Base-by-base conservation (phyloP, 139 green algal species). In the Choricystis sp. region DNA sequence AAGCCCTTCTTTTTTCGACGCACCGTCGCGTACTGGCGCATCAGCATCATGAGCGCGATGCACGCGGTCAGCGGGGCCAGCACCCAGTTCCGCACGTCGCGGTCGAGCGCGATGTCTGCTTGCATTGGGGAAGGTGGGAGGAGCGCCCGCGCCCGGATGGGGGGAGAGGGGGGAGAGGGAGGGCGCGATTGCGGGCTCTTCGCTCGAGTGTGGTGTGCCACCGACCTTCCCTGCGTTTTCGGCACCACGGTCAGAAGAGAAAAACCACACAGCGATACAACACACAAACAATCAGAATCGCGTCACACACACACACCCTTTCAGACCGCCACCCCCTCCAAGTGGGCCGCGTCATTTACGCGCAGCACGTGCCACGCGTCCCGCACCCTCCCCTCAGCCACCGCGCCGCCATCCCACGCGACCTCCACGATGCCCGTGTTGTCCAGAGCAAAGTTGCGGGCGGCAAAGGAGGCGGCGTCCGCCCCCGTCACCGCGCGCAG, bases 31-130 rank as follows among this genome's bases (percentile, higher is more conserved):
- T 92, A 95, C 68, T 95, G 88, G 29, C 84, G 78, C 29, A 96
- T 57, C 25, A 95, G 67, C 76, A 89, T 90, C 83, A 95, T 92
- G 1, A 95, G 72, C 2, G 92, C 62, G 24, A 96, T 89, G 57
- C 77, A 80, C 0, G 87, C 23, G 1, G 88, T 95, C 9, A 96
- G 72, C 1, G 89, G 89, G 22, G 95, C 79, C 30, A 96, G 82
- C 22, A 96, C 86, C 89, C 89, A 96, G 74, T 92, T 72, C 20
- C 88, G 70, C 5, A 96, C 81, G 27, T 83, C 72, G 2, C 70
- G 56, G 62, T 94, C 86, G 9, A 96, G 71, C 26, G 89, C 77
- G 3, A 94, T 65, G 31, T 79, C 72, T 26, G 79, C 68, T n/a
- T 61, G 61, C 26, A 55, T 60, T 60, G n/a, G 56, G 14, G n/a